These are phyloP conservation scores for Rhizophlyctis rosea DNA, from an alignment of 192 early-diverging fungal species.

Conservation along the genomic window DNA sequence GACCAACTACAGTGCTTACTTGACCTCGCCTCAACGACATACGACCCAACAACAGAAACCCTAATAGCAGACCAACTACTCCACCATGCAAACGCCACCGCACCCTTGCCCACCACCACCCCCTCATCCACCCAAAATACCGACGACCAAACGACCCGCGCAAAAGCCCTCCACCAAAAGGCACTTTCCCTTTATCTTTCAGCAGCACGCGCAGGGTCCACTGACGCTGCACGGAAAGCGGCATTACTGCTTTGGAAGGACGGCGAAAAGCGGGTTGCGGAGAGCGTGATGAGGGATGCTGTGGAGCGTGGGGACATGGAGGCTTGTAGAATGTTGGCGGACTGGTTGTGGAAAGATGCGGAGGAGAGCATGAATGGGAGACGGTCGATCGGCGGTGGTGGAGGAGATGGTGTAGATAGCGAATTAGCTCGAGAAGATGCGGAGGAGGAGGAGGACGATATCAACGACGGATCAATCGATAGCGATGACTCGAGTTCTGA, in stretches of 20 bases:
- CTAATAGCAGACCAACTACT: no score
- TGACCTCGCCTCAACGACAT: no score
- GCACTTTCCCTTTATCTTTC: constrained; percentile 3
- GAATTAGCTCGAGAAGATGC: neutral
- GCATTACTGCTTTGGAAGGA: neutral
- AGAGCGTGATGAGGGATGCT: constrained; percentile 1
- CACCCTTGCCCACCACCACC: neutral
- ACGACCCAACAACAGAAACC: no score
- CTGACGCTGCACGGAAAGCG: constrained; percentile 11
- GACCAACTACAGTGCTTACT: no score
- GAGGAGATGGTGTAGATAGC: neutral
- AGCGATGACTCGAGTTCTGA: neutral
- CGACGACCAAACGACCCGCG: neutral
- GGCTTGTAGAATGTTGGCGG: constrained; percentile 6
- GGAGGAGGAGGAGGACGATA: neutral
- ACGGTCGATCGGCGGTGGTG: no score
- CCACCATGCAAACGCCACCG: neutral
- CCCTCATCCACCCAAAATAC: neutral
- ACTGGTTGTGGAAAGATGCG: constrained; percentile 7
- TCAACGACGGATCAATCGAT: neutral
- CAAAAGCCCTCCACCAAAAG: neutral
- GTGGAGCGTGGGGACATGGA: neutral
- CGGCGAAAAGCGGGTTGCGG: neutral
- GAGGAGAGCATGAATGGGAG: no score
- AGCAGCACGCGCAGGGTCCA: neutral